Evolutionary conservation across 768 basidiomycete genomes (phyloP).

Genomic region (Russula emetica): DNA sequence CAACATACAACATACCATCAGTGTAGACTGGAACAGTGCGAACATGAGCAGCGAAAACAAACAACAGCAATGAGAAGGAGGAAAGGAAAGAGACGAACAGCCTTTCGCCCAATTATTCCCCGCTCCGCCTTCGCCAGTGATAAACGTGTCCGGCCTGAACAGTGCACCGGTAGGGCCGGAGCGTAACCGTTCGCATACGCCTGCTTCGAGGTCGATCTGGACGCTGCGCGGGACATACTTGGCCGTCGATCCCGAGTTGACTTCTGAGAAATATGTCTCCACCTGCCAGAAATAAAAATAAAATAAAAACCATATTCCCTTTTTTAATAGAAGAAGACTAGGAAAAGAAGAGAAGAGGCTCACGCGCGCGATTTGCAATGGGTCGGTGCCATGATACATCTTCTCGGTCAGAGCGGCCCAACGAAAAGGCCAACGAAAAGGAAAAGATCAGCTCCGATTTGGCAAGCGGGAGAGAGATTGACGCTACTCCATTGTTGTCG

Average conservation of each 20-base stretch:
- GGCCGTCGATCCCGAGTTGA: conserved; percentile 44
- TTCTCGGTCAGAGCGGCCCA: not conserved
- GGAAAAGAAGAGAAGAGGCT: conserved; percentile 21
- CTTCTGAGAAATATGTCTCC: conserved; percentile 78
- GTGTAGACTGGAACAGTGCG: conserved; percentile 56
- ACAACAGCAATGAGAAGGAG: not conserved
- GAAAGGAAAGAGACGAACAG: conserved; percentile 48
- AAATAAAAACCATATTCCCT: not conserved
- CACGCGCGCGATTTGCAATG: conserved; percentile 70
- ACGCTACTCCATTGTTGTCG: conserved; percentile 62
- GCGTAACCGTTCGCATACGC: conserved; percentile 75
- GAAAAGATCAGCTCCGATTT: not conserved
- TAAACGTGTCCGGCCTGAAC: conserved; percentile 84
- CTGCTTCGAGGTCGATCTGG: conserved; percentile 85
- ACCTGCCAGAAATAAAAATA: conserved; percentile 41
- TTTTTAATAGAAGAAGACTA: not conserved
- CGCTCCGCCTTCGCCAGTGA: conserved; percentile 59
- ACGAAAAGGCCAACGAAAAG: no score
- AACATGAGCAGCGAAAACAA: no score
- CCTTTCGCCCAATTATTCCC: conserved; percentile 98
- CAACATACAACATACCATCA: conserved; percentile 56
- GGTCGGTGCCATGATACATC: conserved; percentile 66
- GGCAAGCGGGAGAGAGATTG: not conserved
- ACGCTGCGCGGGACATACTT: conserved; percentile 90
- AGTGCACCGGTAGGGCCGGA: conserved; percentile 66